Conservation (phyloP, 306 rosid genomes). For the Vicia villosa region DNA sequence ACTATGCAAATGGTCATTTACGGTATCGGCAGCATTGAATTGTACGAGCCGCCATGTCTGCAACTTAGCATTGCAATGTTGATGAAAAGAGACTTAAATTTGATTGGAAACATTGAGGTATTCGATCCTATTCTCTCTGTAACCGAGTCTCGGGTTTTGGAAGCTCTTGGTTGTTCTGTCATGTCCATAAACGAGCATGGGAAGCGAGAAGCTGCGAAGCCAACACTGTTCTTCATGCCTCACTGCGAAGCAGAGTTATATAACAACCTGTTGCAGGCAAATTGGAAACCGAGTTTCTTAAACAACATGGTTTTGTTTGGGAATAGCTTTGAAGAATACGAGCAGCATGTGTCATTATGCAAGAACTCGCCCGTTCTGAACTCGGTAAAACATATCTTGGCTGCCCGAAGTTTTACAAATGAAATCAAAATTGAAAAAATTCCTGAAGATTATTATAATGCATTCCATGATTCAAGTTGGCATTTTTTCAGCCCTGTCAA, state of each 20-base stretch:
- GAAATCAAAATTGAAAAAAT: slow-evolving; percentile 59
- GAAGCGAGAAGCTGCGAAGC: slow-evolving; percentile 54
- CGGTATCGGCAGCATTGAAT: slow-evolving; percentile 84
- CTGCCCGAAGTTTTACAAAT: slow-evolving; percentile 44
- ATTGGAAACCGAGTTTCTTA: slow-evolving; percentile 65
- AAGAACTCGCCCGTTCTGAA: slow-evolving; percentile 47
- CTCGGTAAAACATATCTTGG: slow-evolving; percentile 51
- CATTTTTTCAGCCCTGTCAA: slow-evolving; percentile 63
- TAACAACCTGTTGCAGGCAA: slow-evolving; percentile 71
- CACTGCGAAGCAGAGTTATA: slow-evolving; percentile 84
- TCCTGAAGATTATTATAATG: slow-evolving; percentile 74
- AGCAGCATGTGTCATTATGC: slow-evolving; percentile 53
- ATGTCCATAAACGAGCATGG: slow-evolving; percentile 73
- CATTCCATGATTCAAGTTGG: slow-evolving; percentile 92
- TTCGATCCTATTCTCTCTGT: slow-evolving; percentile 87
- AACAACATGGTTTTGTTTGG: slow-evolving; percentile 68
- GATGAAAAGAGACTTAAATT: slow-evolving; percentile 53
- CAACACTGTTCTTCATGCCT: slow-evolving; percentile 84
- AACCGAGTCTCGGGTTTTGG: slow-evolving; percentile 58
- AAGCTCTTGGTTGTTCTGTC: slow-evolving; percentile 64
- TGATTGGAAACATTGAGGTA: slow-evolving; percentile 74
- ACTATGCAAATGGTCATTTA: slow-evolving; percentile 77
- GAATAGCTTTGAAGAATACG: slow-evolving; percentile 76
- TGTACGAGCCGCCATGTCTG: slow-evolving; percentile 65
- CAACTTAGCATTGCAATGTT: slow-evolving; percentile 70